Base-by-base conservation (phyloP, 192 early-diverging fungal species). In the Oehlia diaphana region DNA sequence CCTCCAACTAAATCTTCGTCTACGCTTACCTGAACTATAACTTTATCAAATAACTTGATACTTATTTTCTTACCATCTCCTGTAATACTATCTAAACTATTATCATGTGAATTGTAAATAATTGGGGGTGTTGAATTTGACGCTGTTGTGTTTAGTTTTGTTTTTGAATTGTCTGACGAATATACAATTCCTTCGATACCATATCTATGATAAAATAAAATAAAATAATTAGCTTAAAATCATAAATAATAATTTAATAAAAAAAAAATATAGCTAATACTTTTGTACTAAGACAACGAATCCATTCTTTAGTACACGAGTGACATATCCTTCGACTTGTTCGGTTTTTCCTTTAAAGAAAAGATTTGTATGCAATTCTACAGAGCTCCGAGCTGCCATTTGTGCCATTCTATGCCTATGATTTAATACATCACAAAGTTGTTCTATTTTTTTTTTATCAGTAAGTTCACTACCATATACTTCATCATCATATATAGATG, bases 121-220 rank as follows among this genome's bases (percentile, higher is more conserved):
- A 87, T 79, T 23, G 80, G 53, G 10, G 84, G 74, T 0, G 78
- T 58, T 0, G 37, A 61, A 26, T 26, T 68, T 39, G 68, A 77
- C 3, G 83, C 77, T 62, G 78, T 16, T 37, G 67, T 14, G 39
- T 74, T 80, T 64, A 61, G 69, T 64, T 21, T 78, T 19, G 77
- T 77, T 66, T 47, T 82, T 71, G 87, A 82, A 47, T 47, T 47
- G 9, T 47, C 44, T 44, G 87, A 82, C 9, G 88, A 90, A 74
- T 94, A 97, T 19, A 99, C 93, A 62, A 98, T 90, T 69, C 97
- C 94, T 86, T 99, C 98, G 72, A 99, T 94, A 67, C 98, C 98
- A 82, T 89, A 89, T 76, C 82, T 82, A 76, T 35, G 8, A n/a
- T 33, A 13, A 44, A 23, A 70, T 63, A 42, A 9, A 65, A 47